Evolutionary conservation across 257 asterid genomes (phyloP).

Genomic region (Primulina huaijiensis): DNA sequence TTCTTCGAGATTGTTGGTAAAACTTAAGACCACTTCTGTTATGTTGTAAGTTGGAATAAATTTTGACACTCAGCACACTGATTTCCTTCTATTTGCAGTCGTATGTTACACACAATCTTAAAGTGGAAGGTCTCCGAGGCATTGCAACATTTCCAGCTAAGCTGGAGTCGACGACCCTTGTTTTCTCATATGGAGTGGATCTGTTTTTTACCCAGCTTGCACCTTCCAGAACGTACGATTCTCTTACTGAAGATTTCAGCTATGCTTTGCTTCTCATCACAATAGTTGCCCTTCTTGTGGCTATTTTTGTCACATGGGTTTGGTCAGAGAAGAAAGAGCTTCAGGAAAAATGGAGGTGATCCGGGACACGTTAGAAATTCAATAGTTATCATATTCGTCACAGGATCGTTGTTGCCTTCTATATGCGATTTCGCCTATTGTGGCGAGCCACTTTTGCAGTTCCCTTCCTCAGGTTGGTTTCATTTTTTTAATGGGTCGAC

Average conservation of each 20-base stretch:
- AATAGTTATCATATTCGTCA: background rate
- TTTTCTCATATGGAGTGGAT: conserved; percentile 85
- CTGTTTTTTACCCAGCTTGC: conserved; percentile 89
- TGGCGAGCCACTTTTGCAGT: conserved; percentile 20
- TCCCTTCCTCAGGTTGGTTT: conserved; percentile 20
- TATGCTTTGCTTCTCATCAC: conserved; percentile 85
- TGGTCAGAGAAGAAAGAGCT: conserved; percentile 93
- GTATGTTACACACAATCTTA: conserved; percentile 75
- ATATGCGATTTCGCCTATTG: conserved; percentile 7
- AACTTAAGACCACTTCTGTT: conserved; percentile 4
- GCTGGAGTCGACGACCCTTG: conserved; percentile 94
- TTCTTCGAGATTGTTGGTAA: conserved; percentile 13
- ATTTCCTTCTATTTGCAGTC: conserved; percentile 54
- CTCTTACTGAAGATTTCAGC: conserved; percentile 96
- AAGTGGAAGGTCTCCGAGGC: conserved; percentile 92
- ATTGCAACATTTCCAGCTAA: conserved; percentile 76
- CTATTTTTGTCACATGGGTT: conserved; percentile 84
- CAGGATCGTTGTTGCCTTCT: conserved; percentile 22
- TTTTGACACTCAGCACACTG: conserved; percentile 2
- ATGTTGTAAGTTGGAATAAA: conserved; percentile 1
- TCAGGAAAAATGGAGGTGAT: conserved; percentile 97
- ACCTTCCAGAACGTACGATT: conserved; percentile 91
- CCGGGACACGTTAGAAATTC: conserved; percentile 12
- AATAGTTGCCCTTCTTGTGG: conserved; percentile 71
- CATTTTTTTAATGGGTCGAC: conserved; percentile 24